phyloP scores from a whole-genome alignment of 2,329 filamentous ascomycete species.

The Alternaria ventricosa region DNA sequence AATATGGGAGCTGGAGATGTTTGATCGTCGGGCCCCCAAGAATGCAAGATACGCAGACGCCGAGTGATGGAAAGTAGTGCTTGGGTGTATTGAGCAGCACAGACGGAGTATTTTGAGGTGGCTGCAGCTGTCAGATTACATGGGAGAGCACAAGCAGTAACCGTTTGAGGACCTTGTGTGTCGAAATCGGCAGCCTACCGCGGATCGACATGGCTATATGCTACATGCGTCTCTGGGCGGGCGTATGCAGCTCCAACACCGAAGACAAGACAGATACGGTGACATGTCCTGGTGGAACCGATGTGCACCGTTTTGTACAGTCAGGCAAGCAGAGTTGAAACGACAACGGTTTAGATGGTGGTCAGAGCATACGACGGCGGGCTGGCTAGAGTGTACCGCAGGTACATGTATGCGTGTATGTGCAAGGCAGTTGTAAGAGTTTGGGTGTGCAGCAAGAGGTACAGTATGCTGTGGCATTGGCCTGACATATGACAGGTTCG shows the following conservation, averaged over 20 bases:
- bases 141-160: neutral
- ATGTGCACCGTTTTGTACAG: neutral
- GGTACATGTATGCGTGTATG: slow-evolving; percentile 12
- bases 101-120: neutral
- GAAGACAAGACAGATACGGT: neutral
- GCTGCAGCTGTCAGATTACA: slow-evolving; percentile 8
- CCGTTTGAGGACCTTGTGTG: neutral
- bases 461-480: slow-evolving; percentile 6
- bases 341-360: slow-evolving; percentile 4
- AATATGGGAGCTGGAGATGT: neutral
- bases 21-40: neutral
- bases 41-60: neutral
- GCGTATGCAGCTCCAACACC: neutral
- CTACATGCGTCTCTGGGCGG: neutral
- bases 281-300: neutral
- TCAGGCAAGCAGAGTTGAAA: slow-evolving; percentile 4
- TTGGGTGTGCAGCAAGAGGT: slow-evolving; percentile 6
- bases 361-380: neutral
- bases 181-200: slow-evolving; percentile 1
- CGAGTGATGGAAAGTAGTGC: neutral
- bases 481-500: slow-evolving; percentile 15
- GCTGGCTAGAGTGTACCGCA: neutral
- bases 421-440: neutral
- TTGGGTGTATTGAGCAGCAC: slow-evolving; percentile 1
- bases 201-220: slow-evolving; percentile 9